A percentile compares a stretch with the other conserved stretches of the same genome.
These are phyloP conservation scores for Trametes cinnabarina DNA, from an alignment of 768 basidiomycete species.

Conservation along the genomic window DNA sequence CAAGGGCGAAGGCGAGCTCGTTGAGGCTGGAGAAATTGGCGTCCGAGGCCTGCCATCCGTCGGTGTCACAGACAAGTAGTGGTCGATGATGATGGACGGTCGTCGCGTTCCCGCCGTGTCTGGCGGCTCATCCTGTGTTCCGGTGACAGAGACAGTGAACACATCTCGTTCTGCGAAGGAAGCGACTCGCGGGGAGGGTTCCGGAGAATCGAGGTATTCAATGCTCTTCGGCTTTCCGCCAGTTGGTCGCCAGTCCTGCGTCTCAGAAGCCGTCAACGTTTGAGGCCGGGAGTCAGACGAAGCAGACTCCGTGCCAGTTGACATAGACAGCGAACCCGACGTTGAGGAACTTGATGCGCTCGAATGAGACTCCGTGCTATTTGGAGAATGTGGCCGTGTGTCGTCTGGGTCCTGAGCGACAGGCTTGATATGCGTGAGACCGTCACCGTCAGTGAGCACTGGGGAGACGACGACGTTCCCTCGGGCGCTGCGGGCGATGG, in stretches of 20 bases:
- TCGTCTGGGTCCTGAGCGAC: conserved; percentile 10
- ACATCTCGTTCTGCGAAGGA: conserved; percentile 21
- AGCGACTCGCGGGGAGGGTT: conserved; percentile 22
- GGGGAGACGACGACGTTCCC: conserved; percentile 25
- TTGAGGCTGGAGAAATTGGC: conserved; percentile 23
- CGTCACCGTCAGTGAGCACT: conserved; percentile 16
- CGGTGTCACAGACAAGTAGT: conserved; percentile 8
- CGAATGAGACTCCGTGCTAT: conserved; percentile 24
- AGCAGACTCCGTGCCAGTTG: conserved; percentile 17
- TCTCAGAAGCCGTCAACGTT: conserved; percentile 17
- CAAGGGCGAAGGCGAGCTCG: conserved; percentile 32
- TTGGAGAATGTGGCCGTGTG: conserved; percentile 23
- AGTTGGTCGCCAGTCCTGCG: conserved; percentile 16
- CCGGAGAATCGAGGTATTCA: conserved; percentile 24
- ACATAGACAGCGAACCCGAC: conserved; percentile 14
- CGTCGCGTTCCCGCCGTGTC: conserved; percentile 5
- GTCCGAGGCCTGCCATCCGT: conserved; percentile 7
- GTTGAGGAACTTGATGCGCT: conserved; percentile 20
- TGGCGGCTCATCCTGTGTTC: conserved; percentile 16
- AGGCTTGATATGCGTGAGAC: conserved; percentile 1
- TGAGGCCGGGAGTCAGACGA: conserved; percentile 21
- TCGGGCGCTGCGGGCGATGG: conserved; percentile 24
- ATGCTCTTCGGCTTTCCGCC: conserved; percentile 8
- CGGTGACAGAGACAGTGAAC: conserved; percentile 17
- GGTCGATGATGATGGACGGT: conserved; percentile 26